Evolutionary conservation across 495 filamentous ascomycete species (phyloP), one percentile per base, ranked within the genome.

Genomic region (Penicillium salamii): DNA sequence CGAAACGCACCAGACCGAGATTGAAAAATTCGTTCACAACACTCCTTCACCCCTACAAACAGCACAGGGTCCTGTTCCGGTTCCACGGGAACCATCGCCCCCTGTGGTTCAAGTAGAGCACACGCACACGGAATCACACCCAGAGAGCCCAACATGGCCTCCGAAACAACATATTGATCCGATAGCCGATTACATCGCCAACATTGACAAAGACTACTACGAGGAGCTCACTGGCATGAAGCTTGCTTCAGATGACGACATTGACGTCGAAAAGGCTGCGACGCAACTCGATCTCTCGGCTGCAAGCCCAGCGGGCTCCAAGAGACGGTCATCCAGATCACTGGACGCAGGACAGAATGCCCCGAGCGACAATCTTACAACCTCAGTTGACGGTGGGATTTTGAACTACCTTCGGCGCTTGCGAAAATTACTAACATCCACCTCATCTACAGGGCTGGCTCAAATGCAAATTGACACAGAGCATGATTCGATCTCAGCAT

Each of bases 131-230:
- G 24, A 36, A 24, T 28, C 23, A 12, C 17, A 44, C n/a, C 5
- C n/a, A 13, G 36, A 41, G 40, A 46, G 18, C 52, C 20, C 32
- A 33, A 33, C 35, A 23, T 46, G 31, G 31, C 55, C 38, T 21
- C 38, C 35, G 17, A 54, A 55, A 18, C 57, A 61, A 29, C 79
- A 88, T 9, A 74, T 82, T 28, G 84, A 77, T 0, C 71, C 83
- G 3, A 38, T 88, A 17, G 79, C 79, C 2, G 90, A 95, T 58
- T 93, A 95, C 54, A 85, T 91, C 45, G 81, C 79, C 48, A 91
- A 95, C 59, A 82, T 91, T 14, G 63, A 70, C 23, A 51, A 56
- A 5, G 59, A 69, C 7, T 63, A 71, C 28, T 57, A 60, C 20
- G 60, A 71, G 21, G 59, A 63, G 18, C 13, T 47, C 23, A 33